Conservation (phyloP, 371 early-diverging fungal species). For the Mortierella sp. region DNA sequence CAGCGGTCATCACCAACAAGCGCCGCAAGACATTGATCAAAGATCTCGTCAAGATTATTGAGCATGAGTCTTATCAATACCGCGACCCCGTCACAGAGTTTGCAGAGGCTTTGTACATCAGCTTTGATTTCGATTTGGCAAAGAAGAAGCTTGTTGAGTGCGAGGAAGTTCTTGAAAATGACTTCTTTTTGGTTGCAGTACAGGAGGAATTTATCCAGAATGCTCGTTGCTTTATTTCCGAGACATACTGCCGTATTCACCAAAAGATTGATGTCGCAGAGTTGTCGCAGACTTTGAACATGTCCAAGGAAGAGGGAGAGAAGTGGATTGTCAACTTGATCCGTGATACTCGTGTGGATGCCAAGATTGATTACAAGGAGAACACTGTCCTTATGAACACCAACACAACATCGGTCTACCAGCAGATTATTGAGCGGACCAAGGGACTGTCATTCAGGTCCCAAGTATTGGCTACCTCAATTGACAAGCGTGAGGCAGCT, state of each 20-base stretch:
- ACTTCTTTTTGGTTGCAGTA: conserved; percentile 89
- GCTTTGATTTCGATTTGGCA: conserved; percentile 95
- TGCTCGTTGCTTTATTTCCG: conserved; percentile 93
- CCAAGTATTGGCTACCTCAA: conserved; percentile 87
- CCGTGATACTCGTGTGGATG: conserved; percentile 94
- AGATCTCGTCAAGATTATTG: conserved; percentile 90
- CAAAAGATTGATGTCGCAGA: conserved; percentile 91
- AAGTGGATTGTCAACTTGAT: conserved; percentile 98
- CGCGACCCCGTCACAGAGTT: conserved; percentile 93
- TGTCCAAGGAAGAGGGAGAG: conserved; percentile 92
- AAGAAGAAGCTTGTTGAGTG: conserved; percentile 90
- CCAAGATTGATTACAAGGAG: conserved; percentile 95
- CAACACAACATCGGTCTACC: conserved; percentile 86
- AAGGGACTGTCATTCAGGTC: conserved; percentile 91
- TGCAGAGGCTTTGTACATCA: conserved; percentile 87
- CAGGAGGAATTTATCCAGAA: conserved; percentile 93
- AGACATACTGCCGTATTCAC: conserved; percentile 96
- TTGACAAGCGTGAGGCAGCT: conserved; percentile 86
- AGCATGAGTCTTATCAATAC: conserved; percentile 87
- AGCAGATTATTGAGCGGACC: conserved; percentile 95
- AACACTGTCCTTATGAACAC: conserved; percentile 95
- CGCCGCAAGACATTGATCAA: conserved; percentile 88
- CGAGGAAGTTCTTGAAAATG: conserved; percentile 85
- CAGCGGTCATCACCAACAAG: conserved; percentile 93
- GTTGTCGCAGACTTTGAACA: conserved; percentile 85